A percentile compares a stretch with the other conserved stretches of the same genome.
phyloP scores from a whole-genome alignment of 2,329 filamentous ascomycete species.

The Fusarium foetens region DNA sequence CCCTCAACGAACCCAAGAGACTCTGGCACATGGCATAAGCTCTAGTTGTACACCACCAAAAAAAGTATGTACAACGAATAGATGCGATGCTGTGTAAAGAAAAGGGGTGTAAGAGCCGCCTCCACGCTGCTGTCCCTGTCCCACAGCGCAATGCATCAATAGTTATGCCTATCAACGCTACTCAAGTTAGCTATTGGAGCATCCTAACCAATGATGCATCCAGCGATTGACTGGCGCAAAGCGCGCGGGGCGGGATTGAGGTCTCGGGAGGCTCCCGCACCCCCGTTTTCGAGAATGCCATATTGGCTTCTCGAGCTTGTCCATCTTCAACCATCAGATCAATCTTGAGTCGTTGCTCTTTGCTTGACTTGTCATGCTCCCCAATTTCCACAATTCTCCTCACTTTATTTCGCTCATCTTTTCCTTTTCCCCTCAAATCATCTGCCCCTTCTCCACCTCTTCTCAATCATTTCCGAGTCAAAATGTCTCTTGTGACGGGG shows the following conservation, averaged over 20 bases:
- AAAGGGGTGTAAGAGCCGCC: constrained; percentile 16
- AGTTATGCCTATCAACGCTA: constrained; percentile 12
- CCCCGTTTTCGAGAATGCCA: constrained; percentile 28
- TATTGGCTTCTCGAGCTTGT: constrained; percentile 15
- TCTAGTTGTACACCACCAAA: constrained; percentile 21
- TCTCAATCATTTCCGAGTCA: constrained; percentile 17
- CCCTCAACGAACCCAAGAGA: not conserved
- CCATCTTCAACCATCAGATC: constrained; percentile 7
- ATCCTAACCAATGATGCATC: constrained; percentile 28
- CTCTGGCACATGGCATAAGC: constrained; percentile 28
- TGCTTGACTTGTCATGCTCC: not conserved
- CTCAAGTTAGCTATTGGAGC: not conserved
- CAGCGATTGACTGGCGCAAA: constrained; percentile 30
- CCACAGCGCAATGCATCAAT: constrained; percentile 22
- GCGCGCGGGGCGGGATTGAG: constrained; percentile 34
- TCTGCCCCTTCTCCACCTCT: constrained; percentile 13
- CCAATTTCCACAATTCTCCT: not conserved
- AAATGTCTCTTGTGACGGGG: constrained; percentile 9
- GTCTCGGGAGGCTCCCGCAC: constrained; percentile 41
- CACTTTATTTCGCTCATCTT: constrained; percentile 1
- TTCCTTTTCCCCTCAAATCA: constrained; percentile 8
- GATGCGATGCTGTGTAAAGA: constrained; percentile 6
- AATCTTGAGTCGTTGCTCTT: not conserved
- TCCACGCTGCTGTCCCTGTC: constrained; percentile 5
- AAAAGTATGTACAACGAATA: not conserved